A percentile compares a stretch with the other conserved stretches of the same genome.
Conservation (phyloP, 2,329 filamentous ascomycete genomes). For the Colletotrichum cordylinicola region DNA sequence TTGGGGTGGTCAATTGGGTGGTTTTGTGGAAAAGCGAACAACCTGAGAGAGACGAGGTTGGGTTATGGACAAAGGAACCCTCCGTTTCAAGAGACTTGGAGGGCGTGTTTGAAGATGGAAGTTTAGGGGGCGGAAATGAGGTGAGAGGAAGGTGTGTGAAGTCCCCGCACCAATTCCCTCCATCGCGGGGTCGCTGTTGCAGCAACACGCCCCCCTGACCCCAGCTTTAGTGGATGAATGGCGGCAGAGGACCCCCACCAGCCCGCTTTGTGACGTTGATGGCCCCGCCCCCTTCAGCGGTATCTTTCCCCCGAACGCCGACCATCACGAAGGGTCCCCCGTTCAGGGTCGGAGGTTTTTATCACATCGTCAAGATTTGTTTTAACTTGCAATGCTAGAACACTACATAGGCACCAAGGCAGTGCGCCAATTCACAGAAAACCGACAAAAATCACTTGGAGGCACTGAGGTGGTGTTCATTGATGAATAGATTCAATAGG, state of each 20-base stretch:
- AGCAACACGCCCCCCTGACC: not conserved
- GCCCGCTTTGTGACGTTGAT: constrained; percentile 6
- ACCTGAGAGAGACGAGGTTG: not conserved
- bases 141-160: not conserved
- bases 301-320: constrained; percentile 16
- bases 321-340: not conserved
- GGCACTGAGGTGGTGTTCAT: not conserved
- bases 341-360: not conserved
- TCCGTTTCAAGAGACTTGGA: not conserved
- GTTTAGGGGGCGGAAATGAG: not conserved
- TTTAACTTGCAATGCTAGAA: not conserved
- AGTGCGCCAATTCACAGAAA: not conserved
- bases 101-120: not conserved
- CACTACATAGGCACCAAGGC: not conserved
- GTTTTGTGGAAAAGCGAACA: too few species aligned
- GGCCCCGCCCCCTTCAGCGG: constrained; percentile 9
- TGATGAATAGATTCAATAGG: constrained; percentile 58
- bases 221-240: not conserved
- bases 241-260: not conserved
- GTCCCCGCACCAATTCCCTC: constrained; percentile 13
- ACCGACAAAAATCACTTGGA: not conserved
- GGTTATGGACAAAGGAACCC: not conserved
- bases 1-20: not conserved
- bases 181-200: constrained; percentile 15
- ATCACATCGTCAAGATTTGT: too few species aligned